Base-by-base conservation (phyloP, 768 basidiomycete species). In the Cubamyces lactineus region DNA sequence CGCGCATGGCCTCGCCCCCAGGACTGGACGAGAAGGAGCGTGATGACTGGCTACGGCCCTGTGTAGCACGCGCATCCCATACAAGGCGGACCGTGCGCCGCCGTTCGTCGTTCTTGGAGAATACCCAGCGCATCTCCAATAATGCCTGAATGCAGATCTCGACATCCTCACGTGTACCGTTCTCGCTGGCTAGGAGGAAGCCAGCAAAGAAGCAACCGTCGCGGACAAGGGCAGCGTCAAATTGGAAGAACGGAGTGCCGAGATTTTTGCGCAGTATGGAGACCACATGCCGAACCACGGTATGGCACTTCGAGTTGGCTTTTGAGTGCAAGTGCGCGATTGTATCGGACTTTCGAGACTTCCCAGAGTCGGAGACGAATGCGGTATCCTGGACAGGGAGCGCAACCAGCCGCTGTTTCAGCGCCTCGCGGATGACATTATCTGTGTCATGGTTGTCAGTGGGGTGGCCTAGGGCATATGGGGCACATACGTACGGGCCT, bases 131-230 rank as follows among this genome's bases (percentile, higher is more conserved):
- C 83, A 95, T 90, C 70, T 91, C 86, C 3, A 82, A 73, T n/a
- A 96, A 80, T 9, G 92, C 93, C 5, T 82, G 78, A 4, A 95
- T 76, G 69, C 92, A 96, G 24, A 77, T 62, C 30, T 79, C 72
- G 21, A 80, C 75, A 56, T 86, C 82, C 17, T 88, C 86, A 5
- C 84, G 77, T 16, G 75, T 62, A 9, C 82, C 85, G 8, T 76
- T 72, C 59, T 83, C 86, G 39, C 75, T 69, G 0, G 90, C 91
- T 6, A 92, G 82, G 41, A 94, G 76, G 63, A 89, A 84, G 2
- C 86, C 93, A 3, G 92, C 91, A 68, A 89, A 96, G 80, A 89
- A 96, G 69, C 89, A 92, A 3, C 95, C 95, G 68, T 96, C 94
- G 19, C 91, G 84, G 55, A 95, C 86, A 4, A 96, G 80, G 19